Evolutionary conservation across 192 early-diverging fungal species (phyloP).

Genomic region (Diversispora eburnea): DNA sequence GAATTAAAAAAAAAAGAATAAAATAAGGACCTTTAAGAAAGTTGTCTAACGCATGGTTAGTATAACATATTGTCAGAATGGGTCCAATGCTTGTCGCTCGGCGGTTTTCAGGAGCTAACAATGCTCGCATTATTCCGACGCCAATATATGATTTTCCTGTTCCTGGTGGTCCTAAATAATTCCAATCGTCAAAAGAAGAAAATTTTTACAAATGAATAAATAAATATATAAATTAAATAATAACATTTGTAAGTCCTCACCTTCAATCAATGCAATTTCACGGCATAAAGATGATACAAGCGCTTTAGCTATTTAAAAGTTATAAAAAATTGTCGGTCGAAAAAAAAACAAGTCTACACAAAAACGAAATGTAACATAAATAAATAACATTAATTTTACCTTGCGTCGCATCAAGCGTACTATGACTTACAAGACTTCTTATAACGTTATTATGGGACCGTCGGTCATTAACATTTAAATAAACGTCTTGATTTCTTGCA

Average conservation of each 20-base stretch:
- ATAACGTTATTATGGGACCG: not conserved
- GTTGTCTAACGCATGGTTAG: conserved; percentile 63
- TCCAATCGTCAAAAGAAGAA: not conserved
- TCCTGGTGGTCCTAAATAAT: conserved; percentile 44
- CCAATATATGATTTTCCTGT: conserved; percentile 54
- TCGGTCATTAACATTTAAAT: conserved; percentile 20
- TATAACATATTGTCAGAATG: conserved; percentile 53
- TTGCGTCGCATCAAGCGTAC: conserved; percentile 51
- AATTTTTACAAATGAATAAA: not conserved
- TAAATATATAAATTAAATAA: not conserved
- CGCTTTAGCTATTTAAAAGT: conserved; percentile 26
- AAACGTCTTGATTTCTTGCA: conserved; percentile 10
- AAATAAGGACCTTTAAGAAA: conserved; percentile 43
- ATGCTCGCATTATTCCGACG: conserved; percentile 45
- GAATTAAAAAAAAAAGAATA: not conserved
- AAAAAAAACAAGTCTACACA: not conserved
- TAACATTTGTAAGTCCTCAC: conserved; percentile 25
- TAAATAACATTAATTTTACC: not conserved
- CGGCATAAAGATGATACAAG: conserved; percentile 45
- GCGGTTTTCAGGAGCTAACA: conserved; percentile 32
- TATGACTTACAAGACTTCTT: conserved; percentile 9
- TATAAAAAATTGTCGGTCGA: not conserved
- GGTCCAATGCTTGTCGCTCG: conserved; percentile 33
- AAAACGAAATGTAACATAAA: not conserved
- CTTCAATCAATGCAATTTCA: conserved; percentile 56